These are phyloP conservation scores for Cladosporium austrohemisphaericum DNA, from an alignment of 2,329 filamentous ascomycete genomes.

Conservation along the genomic window DNA sequence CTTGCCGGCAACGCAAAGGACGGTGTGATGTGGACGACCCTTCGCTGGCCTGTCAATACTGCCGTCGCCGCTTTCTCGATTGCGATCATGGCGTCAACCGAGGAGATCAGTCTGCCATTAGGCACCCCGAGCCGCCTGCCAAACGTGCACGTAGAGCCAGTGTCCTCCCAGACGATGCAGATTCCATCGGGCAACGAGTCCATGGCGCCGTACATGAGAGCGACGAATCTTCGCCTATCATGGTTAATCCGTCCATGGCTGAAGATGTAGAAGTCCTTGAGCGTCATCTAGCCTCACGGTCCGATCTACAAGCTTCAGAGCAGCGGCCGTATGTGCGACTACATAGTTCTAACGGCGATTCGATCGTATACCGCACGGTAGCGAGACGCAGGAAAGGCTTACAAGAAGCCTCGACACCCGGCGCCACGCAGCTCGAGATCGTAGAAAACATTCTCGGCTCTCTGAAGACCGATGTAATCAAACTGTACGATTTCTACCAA, in stretches of 20 bases:
- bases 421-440: slow-evolving; percentile 38
- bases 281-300: slow-evolving; percentile 36
- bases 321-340: slow-evolving; percentile 49
- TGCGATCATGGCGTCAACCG: slow-evolving; percentile 1
- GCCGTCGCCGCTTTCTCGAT: neutral
- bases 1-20: slow-evolving; percentile 9
- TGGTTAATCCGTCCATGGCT: slow-evolving; percentile 39
- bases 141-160: neutral
- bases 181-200: neutral
- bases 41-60: slow-evolving; percentile 7
- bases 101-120: neutral
- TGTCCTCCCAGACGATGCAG: neutral
- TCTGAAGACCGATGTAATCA: slow-evolving; percentile 37
- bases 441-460: slow-evolving; percentile 40
- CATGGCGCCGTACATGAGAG: neutral
- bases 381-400: slow-evolving; percentile 47
- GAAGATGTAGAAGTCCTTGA: slow-evolving; percentile 41
- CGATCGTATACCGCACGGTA: slow-evolving; percentile 44
- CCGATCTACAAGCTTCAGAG: slow-evolving; percentile 23
- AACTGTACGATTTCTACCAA: slow-evolving; percentile 28
- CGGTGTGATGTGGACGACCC: slow-evolving; percentile 6
- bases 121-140: neutral
- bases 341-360: slow-evolving; percentile 41
- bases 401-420: slow-evolving; percentile 25
- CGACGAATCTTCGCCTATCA: slow-evolving; percentile 17